Percentiles rank a stretch among this genome's conserved stretches.
phyloP scores from a whole-genome alignment of 257 asterid genomes.

The Rubia yunnanensis region DNA sequence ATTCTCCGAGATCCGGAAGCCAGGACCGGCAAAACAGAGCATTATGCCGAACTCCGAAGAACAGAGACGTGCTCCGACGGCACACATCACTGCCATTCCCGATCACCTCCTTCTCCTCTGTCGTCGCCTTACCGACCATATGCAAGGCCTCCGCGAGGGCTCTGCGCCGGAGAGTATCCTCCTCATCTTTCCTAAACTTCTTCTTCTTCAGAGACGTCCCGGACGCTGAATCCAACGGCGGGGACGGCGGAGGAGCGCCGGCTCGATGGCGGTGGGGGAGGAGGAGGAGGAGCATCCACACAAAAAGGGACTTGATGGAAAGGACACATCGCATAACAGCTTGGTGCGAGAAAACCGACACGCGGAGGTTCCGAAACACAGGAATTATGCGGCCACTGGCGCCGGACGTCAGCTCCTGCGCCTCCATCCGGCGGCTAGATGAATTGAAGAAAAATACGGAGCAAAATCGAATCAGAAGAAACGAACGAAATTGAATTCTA shows the following conservation, averaged over 20 bases:
- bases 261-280: conserved; percentile 49
- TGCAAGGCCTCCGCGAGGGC: conserved; percentile 82
- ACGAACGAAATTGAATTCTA: no score
- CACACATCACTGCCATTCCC: conserved; percentile 26
- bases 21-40: conserved; percentile 94
- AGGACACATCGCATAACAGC: conserved; percentile 32
- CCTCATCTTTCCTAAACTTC: conserved; percentile 75
- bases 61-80: conserved; percentile 68
- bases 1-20: conserved; percentile 68
- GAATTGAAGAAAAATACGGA: not conserved
- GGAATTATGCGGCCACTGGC: conserved; percentile 97
- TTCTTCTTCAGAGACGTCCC: conserved; percentile 24
- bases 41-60: conserved; percentile 58
- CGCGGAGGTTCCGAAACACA: conserved; percentile 58
- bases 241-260: conserved; percentile 52
- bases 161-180: conserved; percentile 86
- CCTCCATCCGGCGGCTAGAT: conserved; percentile 23
- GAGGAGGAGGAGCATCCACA: conserved; percentile 65
- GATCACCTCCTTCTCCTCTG: conserved; percentile 6
- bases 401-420: conserved; percentile 95
- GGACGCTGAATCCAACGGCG: conserved; percentile 32
- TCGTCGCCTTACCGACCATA: conserved; percentile 33
- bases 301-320: conserved; percentile 50
- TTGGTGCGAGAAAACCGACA: conserved; percentile 46
- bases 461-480: not conserved